These are phyloP conservation scores for Chaetomium tenue DNA, from an alignment of 495 filamentous ascomycete genomes.

Conservation along the genomic window DNA sequence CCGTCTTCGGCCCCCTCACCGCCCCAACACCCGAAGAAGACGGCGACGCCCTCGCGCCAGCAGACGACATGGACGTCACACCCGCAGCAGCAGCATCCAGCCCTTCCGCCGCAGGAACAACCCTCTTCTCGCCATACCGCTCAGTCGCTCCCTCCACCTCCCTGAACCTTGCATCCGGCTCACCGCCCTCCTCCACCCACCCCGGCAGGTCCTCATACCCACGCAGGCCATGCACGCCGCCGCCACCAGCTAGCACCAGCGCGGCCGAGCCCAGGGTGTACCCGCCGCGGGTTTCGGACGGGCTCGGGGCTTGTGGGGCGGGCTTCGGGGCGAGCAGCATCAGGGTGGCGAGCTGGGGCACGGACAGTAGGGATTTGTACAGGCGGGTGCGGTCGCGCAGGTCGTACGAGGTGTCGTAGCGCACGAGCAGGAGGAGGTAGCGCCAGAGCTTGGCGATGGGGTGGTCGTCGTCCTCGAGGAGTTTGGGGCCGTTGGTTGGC, in stretches of 20 bases:
- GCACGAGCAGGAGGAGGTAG: conserved; percentile 78
- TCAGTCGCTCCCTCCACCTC: conserved; percentile 43
- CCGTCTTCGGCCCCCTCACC: conserved; percentile 45
- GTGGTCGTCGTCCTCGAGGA: conserved; percentile 54
- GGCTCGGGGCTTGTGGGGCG: conserved; percentile 80
- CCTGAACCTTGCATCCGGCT: conserved; percentile 74
- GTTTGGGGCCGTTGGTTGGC: conserved; percentile 15
- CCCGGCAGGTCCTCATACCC: conserved; percentile 78
- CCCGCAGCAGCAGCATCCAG: conserved; percentile 60
- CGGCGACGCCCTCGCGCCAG: conserved; percentile 55
- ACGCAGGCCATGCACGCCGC: conserved; percentile 63
- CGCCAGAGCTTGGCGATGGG: conserved; percentile 75
- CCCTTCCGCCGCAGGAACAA: conserved; percentile 61
- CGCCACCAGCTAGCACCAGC: conserved; percentile 75
- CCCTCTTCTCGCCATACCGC: conserved; percentile 42
- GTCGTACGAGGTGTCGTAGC: conserved; percentile 94
- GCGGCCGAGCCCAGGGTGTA: conserved; percentile 79
- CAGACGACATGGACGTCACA: conserved; percentile 15
- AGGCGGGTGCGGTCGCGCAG: conserved; percentile 85
- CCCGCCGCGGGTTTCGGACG: conserved; percentile 72
- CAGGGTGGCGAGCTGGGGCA: conserved; percentile 82
- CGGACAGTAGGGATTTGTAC: conserved; percentile 77
- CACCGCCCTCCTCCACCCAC: conserved; percentile 78
- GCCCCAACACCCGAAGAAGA: conserved; percentile 53
- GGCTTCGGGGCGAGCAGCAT: conserved; percentile 93